phyloP scores from a whole-genome alignment of 176 grass and related monocot genomes.

The Raddia distichophylla region DNA sequence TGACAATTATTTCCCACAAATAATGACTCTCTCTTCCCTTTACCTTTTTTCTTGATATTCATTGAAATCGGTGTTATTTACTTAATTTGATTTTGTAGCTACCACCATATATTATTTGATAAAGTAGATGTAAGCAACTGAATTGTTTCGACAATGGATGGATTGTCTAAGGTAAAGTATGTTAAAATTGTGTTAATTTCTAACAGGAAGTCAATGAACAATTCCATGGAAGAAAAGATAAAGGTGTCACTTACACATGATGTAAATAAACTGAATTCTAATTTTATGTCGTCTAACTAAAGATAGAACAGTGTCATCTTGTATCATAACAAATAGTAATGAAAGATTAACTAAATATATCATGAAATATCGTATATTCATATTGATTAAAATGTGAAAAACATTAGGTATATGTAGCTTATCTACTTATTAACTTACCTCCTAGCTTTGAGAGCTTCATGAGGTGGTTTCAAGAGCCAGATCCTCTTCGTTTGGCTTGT shows the following conservation, averaged over 20 bases:
- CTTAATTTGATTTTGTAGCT: neutral
- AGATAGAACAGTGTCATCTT: neutral
- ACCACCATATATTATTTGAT: neutral
- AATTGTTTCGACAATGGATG: neutral
- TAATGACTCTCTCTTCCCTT: neutral
- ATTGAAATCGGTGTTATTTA: neutral
- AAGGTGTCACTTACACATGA: neutral
- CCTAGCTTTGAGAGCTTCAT: no score
- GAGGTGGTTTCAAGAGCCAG: no score
- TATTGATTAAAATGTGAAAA: constrained; percentile 12
- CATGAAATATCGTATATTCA: neutral
- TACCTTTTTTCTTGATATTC: neutral
- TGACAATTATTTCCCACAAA: neutral
- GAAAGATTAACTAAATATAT: neutral
- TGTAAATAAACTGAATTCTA: neutral
- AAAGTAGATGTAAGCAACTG: neutral
- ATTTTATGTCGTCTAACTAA: neutral
- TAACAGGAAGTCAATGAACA: neutral
- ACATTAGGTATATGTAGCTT: neutral
- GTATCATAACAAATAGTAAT: neutral
- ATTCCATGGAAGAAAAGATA: neutral
- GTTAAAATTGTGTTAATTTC: neutral
- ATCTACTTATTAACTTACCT: no score
- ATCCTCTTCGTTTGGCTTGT: no score
- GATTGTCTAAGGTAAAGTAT: neutral